Percentiles rank a stretch among this genome's conserved stretches.
phyloP scores from a whole-genome alignment of 148 eudicot species.

The Rhododendron molle region DNA sequence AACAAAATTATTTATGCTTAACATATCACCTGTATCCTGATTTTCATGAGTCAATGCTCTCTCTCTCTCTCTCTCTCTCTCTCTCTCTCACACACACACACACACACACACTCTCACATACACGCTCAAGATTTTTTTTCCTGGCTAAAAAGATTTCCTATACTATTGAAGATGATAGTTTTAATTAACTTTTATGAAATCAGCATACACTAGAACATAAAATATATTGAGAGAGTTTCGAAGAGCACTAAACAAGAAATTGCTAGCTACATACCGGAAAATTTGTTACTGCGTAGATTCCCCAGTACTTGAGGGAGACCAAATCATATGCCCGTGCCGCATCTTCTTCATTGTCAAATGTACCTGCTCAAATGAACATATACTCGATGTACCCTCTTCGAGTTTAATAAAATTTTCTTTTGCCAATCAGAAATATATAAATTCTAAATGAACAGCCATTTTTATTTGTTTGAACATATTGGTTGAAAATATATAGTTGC shows the following conservation, averaged over 20 bases:
- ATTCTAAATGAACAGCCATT: background rate
- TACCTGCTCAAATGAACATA: background rate
- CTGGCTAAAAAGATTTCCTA: no score
- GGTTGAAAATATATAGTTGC: background rate
- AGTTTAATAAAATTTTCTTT: no score
- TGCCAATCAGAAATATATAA: background rate
- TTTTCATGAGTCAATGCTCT: no score
- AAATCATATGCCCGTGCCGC: background rate
- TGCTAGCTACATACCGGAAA: background rate
- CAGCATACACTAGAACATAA: background rate
- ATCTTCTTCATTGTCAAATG: background rate
- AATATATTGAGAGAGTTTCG: background rate
- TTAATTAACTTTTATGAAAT: background rate
- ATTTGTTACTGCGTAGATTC: background rate
- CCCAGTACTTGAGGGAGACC: constrained; percentile 1
- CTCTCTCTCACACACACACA: no score
- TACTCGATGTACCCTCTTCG: no score
- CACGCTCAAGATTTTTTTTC: no score
- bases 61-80: no score
- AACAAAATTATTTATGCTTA: no score
- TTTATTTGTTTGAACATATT: background rate
- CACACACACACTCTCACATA: no score
- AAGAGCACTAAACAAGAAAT: no score
- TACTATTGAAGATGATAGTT: no score
- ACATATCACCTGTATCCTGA: no score